A percentile compares a stretch with the other conserved stretches of the same genome.
Evolutionary conservation across 192 early-diverging fungal species (phyloP).

Genomic region (Oehlia diaphana): DNA sequence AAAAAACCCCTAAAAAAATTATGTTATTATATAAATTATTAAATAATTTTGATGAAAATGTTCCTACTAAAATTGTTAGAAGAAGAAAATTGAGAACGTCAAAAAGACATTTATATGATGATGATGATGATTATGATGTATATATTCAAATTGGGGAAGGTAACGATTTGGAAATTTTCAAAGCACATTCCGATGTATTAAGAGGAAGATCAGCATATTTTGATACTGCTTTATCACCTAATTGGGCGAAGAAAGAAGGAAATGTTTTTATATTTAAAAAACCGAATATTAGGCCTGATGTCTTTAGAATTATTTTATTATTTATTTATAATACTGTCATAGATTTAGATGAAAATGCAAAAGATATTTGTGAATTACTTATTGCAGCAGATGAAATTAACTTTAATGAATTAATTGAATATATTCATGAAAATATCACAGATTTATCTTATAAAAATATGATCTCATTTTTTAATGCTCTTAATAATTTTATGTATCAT

Average conservation of each 20-base stretch:
- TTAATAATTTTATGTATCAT: neutral
- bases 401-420: neutral
- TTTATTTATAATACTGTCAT: constrained; percentile 1
- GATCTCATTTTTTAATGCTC: neutral
- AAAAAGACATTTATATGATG: no score
- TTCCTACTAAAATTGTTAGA: no score
- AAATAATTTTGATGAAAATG: no score
- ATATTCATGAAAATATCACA: constrained; percentile 11
- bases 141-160: constrained; percentile 2
- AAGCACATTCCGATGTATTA: constrained; percentile 22
- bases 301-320: constrained; percentile 4
- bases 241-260: constrained; percentile 5
- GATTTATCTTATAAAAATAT: neutral
- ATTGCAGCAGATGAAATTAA: constrained; percentile 12
- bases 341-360: neutral
- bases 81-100: no score
- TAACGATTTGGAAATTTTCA: neutral
- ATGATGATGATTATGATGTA: no score
- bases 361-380: neutral
- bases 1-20: no score
- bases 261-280: constrained; percentile 8
- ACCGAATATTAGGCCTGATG: constrained; percentile 15
- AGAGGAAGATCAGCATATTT: constrained; percentile 16
- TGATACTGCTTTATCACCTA: neutral
- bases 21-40: no score